Conservation (phyloP, 2,329 filamentous ascomycete species). For the Coccinonectria pachysandricola region DNA sequence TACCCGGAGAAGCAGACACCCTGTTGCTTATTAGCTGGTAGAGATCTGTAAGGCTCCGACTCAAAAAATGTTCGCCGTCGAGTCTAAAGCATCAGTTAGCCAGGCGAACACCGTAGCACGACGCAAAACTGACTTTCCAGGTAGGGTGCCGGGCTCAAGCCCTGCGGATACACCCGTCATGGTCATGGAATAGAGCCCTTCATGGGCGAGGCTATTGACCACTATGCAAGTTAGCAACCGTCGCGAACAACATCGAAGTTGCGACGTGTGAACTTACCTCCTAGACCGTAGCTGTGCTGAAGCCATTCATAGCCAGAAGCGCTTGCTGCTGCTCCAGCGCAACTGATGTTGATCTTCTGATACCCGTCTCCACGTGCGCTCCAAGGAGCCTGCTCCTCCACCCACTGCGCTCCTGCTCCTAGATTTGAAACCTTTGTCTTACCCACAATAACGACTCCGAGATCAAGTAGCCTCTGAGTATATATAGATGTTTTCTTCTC, state of each 20-base stretch:
- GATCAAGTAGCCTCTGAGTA: conserved; percentile 45
- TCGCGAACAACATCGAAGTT: not conserved
- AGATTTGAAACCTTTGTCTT: conserved; percentile 43
- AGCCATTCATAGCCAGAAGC: conserved; percentile 33
- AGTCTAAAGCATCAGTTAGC: not conserved
- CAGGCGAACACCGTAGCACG: not conserved
- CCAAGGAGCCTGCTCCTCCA: conserved; percentile 30
- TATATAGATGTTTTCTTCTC: conserved; percentile 35
- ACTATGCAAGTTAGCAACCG: conserved; percentile 16
- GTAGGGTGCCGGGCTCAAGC: not conserved
- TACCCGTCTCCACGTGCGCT: conserved; percentile 39
- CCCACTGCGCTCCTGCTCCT: conserved; percentile 32
- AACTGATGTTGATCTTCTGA: conserved; percentile 24
- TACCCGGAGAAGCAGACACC: not conserved
- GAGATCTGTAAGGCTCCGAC: not conserved
- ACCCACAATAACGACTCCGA: conserved; percentile 46
- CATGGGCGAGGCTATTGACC: conserved; percentile 8
- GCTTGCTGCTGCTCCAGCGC: conserved; percentile 28
- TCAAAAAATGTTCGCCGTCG: not conserved
- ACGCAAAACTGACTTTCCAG: not conserved
- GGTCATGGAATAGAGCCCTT: not conserved
- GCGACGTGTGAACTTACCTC: conserved; percentile 19
- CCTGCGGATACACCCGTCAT: not conserved
- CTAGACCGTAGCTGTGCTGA: conserved; percentile 25
- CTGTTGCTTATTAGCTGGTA: not conserved